A percentile compares a stretch with the other conserved stretches of the same genome.
These are phyloP conservation scores for Xylaria intraflava DNA, from an alignment of 495 filamentous ascomycete species.

Conservation along the genomic window DNA sequence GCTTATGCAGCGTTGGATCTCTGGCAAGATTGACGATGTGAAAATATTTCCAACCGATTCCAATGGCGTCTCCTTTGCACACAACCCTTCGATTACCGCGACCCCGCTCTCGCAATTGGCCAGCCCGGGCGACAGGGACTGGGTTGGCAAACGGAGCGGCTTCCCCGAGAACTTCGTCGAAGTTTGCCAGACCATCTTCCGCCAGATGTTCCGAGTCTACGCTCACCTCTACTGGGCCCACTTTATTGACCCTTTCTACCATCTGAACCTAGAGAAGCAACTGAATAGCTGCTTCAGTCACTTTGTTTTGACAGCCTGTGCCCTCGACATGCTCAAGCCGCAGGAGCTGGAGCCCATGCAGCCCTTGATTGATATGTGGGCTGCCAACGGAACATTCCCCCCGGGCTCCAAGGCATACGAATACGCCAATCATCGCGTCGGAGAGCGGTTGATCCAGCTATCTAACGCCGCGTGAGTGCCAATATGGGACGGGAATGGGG, in stretches of 20 bases:
- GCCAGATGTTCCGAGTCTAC: constrained; percentile 96
- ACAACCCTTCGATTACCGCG: constrained; percentile 49
- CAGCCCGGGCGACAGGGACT: constrained; percentile 55
- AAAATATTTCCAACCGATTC: constrained; percentile 78
- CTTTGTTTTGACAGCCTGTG: constrained; percentile 81
- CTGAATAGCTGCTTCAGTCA: constrained; percentile 95
- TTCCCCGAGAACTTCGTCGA: constrained; percentile 81
- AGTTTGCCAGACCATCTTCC: constrained; percentile 84
- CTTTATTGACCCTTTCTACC: constrained; percentile 75
- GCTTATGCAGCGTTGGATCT: constrained; percentile 89
- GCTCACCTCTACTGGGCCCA: constrained; percentile 84
- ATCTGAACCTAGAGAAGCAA: constrained; percentile 74
- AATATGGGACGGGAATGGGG: neutral
- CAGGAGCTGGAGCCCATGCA: constrained; percentile 92
- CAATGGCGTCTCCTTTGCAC: constrained; percentile 50
- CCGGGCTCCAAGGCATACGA: constrained; percentile 57
- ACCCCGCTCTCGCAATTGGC: constrained; percentile 55
- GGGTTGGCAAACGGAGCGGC: constrained; percentile 80
- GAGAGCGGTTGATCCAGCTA: constrained; percentile 38
- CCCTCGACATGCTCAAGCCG: constrained; percentile 72
- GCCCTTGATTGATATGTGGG: constrained; percentile 82
- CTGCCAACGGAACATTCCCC: constrained; percentile 75
- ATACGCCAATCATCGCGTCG: constrained; percentile 46
- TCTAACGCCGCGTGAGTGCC: constrained; percentile 19
- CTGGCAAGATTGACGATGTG: constrained; percentile 80